Conservation (phyloP, 2,329 filamentous ascomycete species). For the Colletotrichum sp. region DNA sequence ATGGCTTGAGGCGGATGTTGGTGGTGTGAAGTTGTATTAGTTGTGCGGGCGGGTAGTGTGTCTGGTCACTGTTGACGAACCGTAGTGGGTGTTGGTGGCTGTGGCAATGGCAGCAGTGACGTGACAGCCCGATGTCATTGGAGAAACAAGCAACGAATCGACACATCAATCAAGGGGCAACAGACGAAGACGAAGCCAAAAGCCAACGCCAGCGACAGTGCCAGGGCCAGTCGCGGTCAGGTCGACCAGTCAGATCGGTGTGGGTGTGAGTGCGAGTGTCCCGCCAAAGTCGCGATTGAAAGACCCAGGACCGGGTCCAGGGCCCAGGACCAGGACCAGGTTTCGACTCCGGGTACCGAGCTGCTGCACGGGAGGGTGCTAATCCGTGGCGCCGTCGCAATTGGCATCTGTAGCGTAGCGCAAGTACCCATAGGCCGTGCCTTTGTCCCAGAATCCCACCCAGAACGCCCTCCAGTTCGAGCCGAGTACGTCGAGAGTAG, state of each 20-base stretch:
- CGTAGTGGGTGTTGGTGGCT: not conserved
- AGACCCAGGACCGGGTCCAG: not conserved
- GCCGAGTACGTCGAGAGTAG: not conserved
- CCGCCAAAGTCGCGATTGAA: not conserved
- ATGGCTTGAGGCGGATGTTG: not conserved
- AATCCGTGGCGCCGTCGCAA: conserved; percentile 10
- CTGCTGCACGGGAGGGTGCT: conserved; percentile 11
- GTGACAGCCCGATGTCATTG: conserved; percentile 3
- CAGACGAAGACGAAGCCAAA: not conserved
- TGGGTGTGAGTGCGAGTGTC: not conserved
- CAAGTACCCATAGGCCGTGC: not conserved
- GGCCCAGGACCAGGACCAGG: not conserved
- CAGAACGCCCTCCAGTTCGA: not conserved
- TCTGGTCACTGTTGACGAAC: not conserved
- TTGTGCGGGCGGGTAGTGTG: not conserved
- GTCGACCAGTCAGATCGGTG: not conserved
- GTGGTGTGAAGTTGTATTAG: not conserved
- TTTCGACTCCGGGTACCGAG: conserved; percentile 2
- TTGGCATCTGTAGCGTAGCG: not conserved
- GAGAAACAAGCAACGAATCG: conserved; percentile 3
- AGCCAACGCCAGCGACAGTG: not conserved
- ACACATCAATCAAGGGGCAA: not conserved
- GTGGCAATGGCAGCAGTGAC: not conserved
- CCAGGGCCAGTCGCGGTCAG: not conserved
- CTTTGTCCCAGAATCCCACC: not conserved